Evolutionary conservation across 345 rosid species (phyloP).

Genomic region (Euclidium syriacum): DNA sequence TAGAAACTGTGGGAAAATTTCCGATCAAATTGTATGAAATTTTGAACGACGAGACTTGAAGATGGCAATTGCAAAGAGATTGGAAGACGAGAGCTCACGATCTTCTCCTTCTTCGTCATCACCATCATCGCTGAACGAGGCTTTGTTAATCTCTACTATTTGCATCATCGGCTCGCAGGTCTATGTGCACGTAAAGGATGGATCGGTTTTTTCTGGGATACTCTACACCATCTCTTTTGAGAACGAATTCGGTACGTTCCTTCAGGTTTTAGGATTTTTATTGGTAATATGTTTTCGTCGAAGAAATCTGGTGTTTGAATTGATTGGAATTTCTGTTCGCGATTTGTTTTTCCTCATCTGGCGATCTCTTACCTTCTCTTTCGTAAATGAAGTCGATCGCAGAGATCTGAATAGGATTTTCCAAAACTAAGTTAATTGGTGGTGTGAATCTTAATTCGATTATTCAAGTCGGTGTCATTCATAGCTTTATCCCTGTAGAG

Average conservation of each 20-base stretch:
- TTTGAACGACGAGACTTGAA: background rate
- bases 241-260: constrained; percentile 44
- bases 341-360: background rate
- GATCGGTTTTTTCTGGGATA: constrained; percentile 75
- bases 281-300: background rate
- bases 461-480: background rate
- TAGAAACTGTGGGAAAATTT: background rate
- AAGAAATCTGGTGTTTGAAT: background rate
- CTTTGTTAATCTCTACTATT: constrained; percentile 60
- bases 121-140: constrained; percentile 38
- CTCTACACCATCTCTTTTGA: constrained; percentile 73
- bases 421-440: background rate
- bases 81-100: constrained; percentile 29
- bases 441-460: background rate
- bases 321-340: background rate
- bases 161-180: constrained; percentile 69
- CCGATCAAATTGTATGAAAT: background rate
- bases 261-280: background rate
- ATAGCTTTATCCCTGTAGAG: no score
- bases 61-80: constrained; percentile 45
- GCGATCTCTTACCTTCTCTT: background rate
- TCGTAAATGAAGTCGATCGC: background rate
- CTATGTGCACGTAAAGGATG: constrained; percentile 71
- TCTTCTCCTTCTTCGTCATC: constrained; percentile 1
- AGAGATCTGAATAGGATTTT: constrained; percentile 11